phyloP scores from a whole-genome alignment of 306 rosid species.

The Arachis hypogaea region DNA sequence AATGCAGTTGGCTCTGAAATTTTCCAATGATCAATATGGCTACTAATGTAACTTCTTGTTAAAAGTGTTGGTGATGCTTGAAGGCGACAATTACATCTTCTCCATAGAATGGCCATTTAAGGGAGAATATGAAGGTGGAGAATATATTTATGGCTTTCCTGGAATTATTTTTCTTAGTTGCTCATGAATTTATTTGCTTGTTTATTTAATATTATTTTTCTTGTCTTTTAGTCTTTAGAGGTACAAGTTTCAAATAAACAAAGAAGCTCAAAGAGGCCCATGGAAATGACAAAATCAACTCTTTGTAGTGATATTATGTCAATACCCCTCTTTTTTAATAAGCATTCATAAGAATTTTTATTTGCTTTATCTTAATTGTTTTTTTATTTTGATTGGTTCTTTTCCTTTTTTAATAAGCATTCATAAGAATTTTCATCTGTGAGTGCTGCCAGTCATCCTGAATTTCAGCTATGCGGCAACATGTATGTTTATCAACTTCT shows the following conservation, averaged over 20 bases:
- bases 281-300: conserved; percentile 53
- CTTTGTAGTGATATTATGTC: conserved; percentile 47
- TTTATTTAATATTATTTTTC: conserved; percentile 34
- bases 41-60: no score
- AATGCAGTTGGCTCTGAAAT: no score
- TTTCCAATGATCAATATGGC: no score
- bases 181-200: background rate
- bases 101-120: no score
- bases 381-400: conserved; percentile 23
- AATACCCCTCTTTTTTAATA: no score
- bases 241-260: conserved; percentile 34
- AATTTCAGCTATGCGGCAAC: conserved; percentile 92
- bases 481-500: conserved; percentile 52
- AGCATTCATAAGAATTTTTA: no score
- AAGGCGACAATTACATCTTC: no score
- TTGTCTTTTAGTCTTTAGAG: conserved; percentile 24
- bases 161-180: conserved; percentile 18
- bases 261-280: conserved; percentile 50
- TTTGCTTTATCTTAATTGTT: conserved; percentile 1
- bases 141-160: conserved; percentile 30
- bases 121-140: conserved; percentile 49
- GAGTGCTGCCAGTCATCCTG: conserved; percentile 96
- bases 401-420: background rate
- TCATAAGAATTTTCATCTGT: conserved; percentile 43
- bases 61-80: no score